Evolutionary conservation across 2,329 filamentous ascomycete genomes (phyloP), one percentile per base, ranked within the genome.

Genomic region (Cladophialophora immunda): DNA sequence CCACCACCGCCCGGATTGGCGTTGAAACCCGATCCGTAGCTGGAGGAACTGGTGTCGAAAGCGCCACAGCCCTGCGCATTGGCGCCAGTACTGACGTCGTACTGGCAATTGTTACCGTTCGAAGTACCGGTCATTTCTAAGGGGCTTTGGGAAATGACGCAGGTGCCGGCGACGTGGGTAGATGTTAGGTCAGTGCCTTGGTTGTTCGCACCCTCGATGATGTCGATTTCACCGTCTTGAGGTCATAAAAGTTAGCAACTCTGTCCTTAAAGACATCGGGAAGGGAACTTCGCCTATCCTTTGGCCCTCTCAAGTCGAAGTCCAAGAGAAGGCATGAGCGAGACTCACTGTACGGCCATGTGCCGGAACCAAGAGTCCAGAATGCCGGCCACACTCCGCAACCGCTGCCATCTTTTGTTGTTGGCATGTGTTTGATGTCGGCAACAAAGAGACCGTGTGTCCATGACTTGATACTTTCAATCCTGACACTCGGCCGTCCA

Each of bases 1-100:
- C 73, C 69, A 54, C 93, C 83, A 53, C 91, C 71, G 2, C 73
- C 69, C 7, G 27, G 29, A 38, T 54, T 63, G 11, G 63, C 13
- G 70, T 86, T 90, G 77, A 90, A 85, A 0, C 77, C 81, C 4
- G 77, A 76, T 38, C 88, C 88, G 64, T 83, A 89, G 60, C 27
- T 78, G 34, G 17, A 25, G 13, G 62, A 27, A 25, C 63, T 50
- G n/a, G 29, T 61, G 41, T 68, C 65, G 45, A 64, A 79, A 17
- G 82, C 78, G 0, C 77, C 77, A 66, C 82, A 83, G 17, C 77
- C 78, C n/a, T 79, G 73, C 32, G 61, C 63, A 62, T 78, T 78
- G 17, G 71, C 41, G 13, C 82, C 78, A 19, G 71, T 77, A 25
- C 15, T 68, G n/a, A 77, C 77, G 41, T 81, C 74, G 58, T 83